Conservation (phyloP, 768 basidiomycete genomes). For the Russula abietina region DNA sequence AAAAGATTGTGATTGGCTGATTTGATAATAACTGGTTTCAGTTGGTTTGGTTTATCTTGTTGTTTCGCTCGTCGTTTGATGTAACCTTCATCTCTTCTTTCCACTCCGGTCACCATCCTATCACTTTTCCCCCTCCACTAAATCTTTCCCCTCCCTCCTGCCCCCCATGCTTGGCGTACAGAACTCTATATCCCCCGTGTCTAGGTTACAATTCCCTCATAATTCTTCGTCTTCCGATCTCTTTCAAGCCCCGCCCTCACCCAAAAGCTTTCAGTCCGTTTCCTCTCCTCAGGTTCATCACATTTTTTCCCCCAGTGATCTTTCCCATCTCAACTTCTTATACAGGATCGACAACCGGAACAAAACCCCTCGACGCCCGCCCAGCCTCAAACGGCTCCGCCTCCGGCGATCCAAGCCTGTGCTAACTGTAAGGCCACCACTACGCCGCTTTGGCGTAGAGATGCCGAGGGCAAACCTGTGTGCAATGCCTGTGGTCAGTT, state of each 20-base stretch:
- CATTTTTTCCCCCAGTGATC: conserved; percentile 10
- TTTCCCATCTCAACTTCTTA: conserved; percentile 12
- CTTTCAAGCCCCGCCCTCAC: conserved; percentile 21
- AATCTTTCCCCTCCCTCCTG: neutral
- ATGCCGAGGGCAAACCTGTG: conserved; percentile 72
- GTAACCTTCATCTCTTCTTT: conserved; percentile 17
- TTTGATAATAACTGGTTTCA: conserved; percentile 14
- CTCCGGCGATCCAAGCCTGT: conserved; percentile 35
- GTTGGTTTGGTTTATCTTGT: conserved; percentile 11
- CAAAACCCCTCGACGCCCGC: conserved; percentile 10
- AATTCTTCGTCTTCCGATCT: conserved; percentile 20
- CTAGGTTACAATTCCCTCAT: conserved; percentile 23
- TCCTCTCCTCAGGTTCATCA: conserved; percentile 19
- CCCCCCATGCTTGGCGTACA: conserved; percentile 21
- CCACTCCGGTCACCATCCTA: conserved; percentile 16
- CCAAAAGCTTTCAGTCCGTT: conserved; percentile 18
- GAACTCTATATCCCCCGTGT: conserved; percentile 21
- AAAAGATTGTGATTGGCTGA: conserved; percentile 20
- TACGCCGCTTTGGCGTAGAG: conserved; percentile 82
- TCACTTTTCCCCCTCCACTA: neutral
- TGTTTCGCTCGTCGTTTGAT: conserved; percentile 16
- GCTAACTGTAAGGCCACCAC: conserved; percentile 71
- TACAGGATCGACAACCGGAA: conserved; percentile 20
- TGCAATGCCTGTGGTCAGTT: conserved; percentile 89
- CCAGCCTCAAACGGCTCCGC: conserved; percentile 13